Conservation (phyloP, 768 basidiomycete genomes). For the Mycena alexandri region DNA sequence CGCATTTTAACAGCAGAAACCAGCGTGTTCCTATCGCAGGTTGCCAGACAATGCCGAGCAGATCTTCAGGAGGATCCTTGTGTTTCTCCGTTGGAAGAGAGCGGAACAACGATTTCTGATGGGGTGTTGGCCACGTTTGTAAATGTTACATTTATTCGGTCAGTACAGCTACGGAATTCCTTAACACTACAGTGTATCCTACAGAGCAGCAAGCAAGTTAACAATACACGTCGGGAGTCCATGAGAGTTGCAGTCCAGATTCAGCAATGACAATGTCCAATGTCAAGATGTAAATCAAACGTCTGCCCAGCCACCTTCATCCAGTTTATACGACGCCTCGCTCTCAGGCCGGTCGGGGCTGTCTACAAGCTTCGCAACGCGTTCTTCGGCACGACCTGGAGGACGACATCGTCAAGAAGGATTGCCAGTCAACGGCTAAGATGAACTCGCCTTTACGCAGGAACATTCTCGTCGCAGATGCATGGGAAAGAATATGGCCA, state of each 20-base stretch:
- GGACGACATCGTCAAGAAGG: not conserved
- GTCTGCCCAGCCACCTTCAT: slow-evolving; percentile 92
- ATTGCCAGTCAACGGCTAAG: not conserved
- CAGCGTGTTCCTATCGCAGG: slow-evolving; percentile 23
- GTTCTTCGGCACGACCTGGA: slow-evolving; percentile 90
- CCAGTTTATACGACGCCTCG: slow-evolving; percentile 91
- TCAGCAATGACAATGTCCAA: slow-evolving; percentile 20
- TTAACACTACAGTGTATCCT: slow-evolving; percentile 26
- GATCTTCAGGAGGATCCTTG: not conserved
- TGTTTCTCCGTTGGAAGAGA: not conserved
- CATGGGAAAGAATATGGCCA: slow-evolving; percentile 89
- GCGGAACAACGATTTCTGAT: not conserved
- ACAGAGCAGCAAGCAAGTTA: slow-evolving; percentile 32
- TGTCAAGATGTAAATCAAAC: slow-evolving; percentile 58
- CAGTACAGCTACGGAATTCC: not conserved
- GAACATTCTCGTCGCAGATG: slow-evolving; percentile 89
- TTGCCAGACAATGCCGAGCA: slow-evolving; percentile 3
- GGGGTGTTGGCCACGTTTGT: not conserved
- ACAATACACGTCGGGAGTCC: slow-evolving; percentile 23
- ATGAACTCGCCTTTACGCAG: slow-evolving; percentile 83
- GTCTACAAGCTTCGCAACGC: slow-evolving; percentile 91
- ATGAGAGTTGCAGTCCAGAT: slow-evolving; percentile 19
- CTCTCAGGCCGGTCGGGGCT: slow-evolving; percentile 92
- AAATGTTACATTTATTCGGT: not conserved
- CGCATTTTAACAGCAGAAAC: not conserved